Conservation (phyloP, 2,329 filamentous ascomycete genomes). For the Calycina marina region DNA sequence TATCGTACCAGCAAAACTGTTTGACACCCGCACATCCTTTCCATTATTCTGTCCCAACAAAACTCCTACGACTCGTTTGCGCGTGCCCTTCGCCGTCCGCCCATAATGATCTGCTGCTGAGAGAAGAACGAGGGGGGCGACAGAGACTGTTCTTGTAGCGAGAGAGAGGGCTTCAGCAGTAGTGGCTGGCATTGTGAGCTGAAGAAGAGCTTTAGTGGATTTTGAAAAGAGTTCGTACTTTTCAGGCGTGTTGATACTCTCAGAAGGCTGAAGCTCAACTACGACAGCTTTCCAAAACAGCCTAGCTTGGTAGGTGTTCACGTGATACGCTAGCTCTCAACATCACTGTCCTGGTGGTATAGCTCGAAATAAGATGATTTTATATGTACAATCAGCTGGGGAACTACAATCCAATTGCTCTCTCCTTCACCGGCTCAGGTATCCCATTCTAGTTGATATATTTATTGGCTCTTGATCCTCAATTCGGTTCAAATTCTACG, state of each 20-base stretch:
- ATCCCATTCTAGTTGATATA: no score
- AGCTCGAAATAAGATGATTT: no score
- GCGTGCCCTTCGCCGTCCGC: conserved; percentile 75
- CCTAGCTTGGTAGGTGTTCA: neutral
- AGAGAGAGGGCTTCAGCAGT: conserved; percentile 93
- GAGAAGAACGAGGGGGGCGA: conserved; percentile 93
- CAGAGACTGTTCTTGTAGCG: conserved; percentile 87
- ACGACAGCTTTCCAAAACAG: neutral
- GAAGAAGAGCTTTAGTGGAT: neutral
- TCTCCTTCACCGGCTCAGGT: conserved; percentile 2
- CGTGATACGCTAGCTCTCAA: no score
- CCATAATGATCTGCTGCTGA: conserved; percentile 98
- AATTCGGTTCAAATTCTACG: no score
- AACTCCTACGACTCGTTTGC: conserved; percentile 83
- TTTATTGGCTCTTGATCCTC: no score
- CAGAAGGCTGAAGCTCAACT: neutral
- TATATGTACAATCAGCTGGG: no score
- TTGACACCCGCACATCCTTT: conserved; percentile 90
- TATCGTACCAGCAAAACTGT: conserved; percentile 84
- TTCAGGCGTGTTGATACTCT: neutral
- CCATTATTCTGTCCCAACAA: conserved; percentile 91
- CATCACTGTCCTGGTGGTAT: no score
- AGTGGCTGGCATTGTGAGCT: conserved; percentile 71
- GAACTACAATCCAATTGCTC: conserved; percentile 1
- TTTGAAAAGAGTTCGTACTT: no score